These are phyloP conservation scores for Spathaspora passalidarum DNA, from an alignment of 805 yeast species.

Conservation along the genomic window DNA sequence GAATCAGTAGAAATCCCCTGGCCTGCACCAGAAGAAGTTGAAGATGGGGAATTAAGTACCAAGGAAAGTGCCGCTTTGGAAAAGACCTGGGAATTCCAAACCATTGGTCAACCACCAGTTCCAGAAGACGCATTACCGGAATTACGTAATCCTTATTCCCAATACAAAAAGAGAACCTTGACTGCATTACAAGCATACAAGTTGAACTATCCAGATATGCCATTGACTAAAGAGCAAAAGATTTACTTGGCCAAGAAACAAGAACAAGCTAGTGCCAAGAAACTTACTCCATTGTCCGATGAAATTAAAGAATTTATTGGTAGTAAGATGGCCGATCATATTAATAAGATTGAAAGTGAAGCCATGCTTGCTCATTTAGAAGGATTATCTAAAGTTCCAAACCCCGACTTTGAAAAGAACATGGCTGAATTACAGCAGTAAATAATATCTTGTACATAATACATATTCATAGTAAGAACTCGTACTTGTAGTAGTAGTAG, in stretches of 20 bases:
- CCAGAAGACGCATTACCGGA: constrained; percentile 65
- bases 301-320: constrained; percentile 59
- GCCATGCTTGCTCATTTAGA: constrained; percentile 38
- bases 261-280: constrained; percentile 28
- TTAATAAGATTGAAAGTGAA: constrained; percentile 33
- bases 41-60: constrained; percentile 61
- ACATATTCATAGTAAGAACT: no score
- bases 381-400: constrained; percentile 26
- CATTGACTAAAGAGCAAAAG: constrained; percentile 60
- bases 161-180: constrained; percentile 53
- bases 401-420: constrained; percentile 31
- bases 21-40: constrained; percentile 66
- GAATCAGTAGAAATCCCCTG: constrained; percentile 77
- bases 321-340: constrained; percentile 40
- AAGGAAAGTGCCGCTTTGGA: constrained; percentile 54
- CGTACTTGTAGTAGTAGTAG: no score
- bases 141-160: constrained; percentile 75
- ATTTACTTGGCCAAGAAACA: constrained; percentile 56
- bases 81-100: constrained; percentile 71
- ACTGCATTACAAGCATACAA: constrained; percentile 60
- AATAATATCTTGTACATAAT: no score
- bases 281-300: constrained; percentile 36
- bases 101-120: constrained; percentile 62
- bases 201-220: constrained; percentile 74
- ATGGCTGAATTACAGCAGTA: no score